Base-by-base conservation (phyloP, 2,329 filamentous ascomycete species). In the Daldinia eschscholtzii region DNA sequence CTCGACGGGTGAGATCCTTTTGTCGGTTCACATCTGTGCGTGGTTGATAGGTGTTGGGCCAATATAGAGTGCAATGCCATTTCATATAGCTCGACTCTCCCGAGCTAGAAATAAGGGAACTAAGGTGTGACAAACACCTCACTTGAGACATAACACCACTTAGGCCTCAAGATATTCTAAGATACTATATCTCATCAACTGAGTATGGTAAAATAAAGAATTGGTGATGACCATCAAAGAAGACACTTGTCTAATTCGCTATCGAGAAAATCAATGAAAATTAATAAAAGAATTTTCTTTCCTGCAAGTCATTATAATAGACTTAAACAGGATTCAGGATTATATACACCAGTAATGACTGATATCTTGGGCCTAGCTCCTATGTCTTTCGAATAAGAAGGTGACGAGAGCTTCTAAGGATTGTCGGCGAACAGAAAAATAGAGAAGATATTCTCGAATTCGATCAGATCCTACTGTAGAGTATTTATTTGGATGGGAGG, bases 401-500 rank as follows among this genome's bases (percentile, higher is more conserved):
- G 55, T 58, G 57, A 39, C 18, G 58, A 60, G 15, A 57, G 28
- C 33, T 59, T 41, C 6, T 37, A 35, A 48, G 26, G 53, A 60
- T 56, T 50, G 60, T 58, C 52, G 53, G 46, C 39, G 33, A 42
- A 61, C 53, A 56, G 37, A 67, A 57, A 60, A 64, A 66, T 60
- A 61, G 57, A 62, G 60, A 61, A 59, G 18, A 62, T 57, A 67
- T 60, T 60, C 20, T 55, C 52, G 39, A 53, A 30, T 61, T 64
- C 42, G 46, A 37, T 63, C 12, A 42, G 66, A 65, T 69, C 53
- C 66, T 15, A 48, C 46, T 15, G 66, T 63, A 65, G 64, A 70
- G 67, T 72, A 72, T 72, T 72, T 72, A 72, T 72, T 65, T 68
- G 59, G 59, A 55, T 48, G 58, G 69, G 67, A 50, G 61, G 67